Conservation (phyloP, 2,329 filamentous ascomycete species). For the Diaporthe nobilis region DNA sequence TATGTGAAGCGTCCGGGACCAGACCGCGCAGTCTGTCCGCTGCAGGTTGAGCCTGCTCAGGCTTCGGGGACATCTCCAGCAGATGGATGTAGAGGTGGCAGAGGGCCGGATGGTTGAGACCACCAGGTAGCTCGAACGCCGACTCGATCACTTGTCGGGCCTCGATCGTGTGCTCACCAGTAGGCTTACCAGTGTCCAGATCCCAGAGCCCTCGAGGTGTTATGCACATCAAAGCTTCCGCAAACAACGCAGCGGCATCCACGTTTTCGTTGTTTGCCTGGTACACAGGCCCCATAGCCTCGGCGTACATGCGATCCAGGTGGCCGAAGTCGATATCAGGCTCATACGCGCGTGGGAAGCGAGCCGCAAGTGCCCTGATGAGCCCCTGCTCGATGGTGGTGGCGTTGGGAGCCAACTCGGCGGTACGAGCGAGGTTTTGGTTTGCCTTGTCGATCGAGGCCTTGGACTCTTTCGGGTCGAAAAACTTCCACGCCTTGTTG, state of each 20-base stretch:
- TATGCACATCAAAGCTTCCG: neutral
- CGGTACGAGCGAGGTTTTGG: neutral
- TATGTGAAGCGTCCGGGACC: conserved; percentile 1
- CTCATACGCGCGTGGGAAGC: neutral
- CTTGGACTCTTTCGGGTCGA: neutral
- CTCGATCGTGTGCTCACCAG: neutral
- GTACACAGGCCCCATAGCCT: conserved; percentile 1
- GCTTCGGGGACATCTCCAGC: neutral
- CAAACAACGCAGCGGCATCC: neutral
- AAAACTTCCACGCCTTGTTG: conserved; percentile 12
- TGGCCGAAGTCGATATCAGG: neutral
- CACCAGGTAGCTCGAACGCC: neutral
- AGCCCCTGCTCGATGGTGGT: neutral
- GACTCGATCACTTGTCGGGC: neutral
- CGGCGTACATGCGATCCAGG: conserved; percentile 2
- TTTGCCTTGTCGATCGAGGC: conserved; percentile 6
- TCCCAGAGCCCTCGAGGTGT: neutral
- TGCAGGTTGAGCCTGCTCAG: neutral
- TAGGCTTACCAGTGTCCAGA: neutral
- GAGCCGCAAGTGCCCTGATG: conserved; percentile 9
- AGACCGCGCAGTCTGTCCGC: neutral
- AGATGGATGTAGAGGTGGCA: conserved; percentile 9
- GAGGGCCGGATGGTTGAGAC: neutral
- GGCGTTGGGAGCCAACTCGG: neutral
- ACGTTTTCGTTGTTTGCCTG: neutral